Evolutionary conservation across 192 early-diverging fungal species (phyloP), one percentile per base, ranked within the genome.

Genomic region (Gamsiella multidivaricata): DNA sequence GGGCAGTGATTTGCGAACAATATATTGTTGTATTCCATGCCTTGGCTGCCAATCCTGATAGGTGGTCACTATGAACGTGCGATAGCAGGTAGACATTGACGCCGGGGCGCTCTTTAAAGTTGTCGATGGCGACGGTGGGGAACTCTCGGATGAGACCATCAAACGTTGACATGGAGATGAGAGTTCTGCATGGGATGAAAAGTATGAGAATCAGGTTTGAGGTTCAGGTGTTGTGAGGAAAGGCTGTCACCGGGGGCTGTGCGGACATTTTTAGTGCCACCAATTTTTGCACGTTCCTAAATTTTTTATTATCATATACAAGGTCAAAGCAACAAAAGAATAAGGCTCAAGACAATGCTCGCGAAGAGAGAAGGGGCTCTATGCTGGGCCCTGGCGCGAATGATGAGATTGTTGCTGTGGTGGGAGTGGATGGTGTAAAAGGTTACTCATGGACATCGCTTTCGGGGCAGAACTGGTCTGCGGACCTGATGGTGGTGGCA

Each of bases 61-160:
- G 59, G 61, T 85, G 84, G 60, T 87, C 86, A 54, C 54, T 62
- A 39, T 85, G 86, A 43, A 79, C 73, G 42, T 87, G 86, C 7
- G 82, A 79, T 2, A 87, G 75, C 8, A 87, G 47, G 51, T 82
- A 81, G 36, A 70, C 57, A 1, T 51, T 60, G 14, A 80, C 61
- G 3, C 70, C 54, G 7, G 66, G 64, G 17, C 62, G 56, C 39
- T 52, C 10, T 12, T 26, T 34, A 52, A 80, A 87, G 33, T 70
- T 59, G 54, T 87, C 86, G 54, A 84, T 76, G 33, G 60, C 52
- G 11, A 87, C 79, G 14, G 75, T 54, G 5, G 86, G 86, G 64
- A 84, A 87, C 61, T 87, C 80, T 32, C 83, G 66, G 20, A 87
- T 81, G 51, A 79, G 79, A 10, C 85, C 85, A 45, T 87, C 85